phyloP scores from a whole-genome alignment of 352 stramenopile genomes.

The Phytophthora kernoviae region DNA sequence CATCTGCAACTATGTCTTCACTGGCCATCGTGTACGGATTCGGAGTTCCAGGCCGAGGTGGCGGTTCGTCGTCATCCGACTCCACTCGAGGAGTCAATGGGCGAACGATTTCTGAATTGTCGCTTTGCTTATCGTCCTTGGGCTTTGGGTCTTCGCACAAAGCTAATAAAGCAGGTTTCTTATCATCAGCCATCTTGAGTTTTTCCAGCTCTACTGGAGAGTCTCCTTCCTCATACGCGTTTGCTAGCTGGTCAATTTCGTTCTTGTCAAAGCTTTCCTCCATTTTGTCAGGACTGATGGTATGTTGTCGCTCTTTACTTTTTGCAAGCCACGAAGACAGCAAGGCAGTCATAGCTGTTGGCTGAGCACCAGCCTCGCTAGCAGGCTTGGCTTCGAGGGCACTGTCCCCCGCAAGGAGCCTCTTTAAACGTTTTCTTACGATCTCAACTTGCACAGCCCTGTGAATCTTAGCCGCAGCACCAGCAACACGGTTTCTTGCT shows the following conservation, averaged over 20 bases:
- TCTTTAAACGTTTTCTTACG: constrained; percentile 51
- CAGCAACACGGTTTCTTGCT: constrained; percentile 7
- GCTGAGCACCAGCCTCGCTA: too few species aligned
- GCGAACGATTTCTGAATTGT: constrained; percentile 9
- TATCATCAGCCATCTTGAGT: constrained; percentile 2
- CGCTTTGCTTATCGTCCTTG: constrained; percentile 5
- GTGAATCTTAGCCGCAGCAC: constrained; percentile 52
- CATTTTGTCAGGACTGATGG: constrained; percentile 11
- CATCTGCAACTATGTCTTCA: constrained; percentile 11
- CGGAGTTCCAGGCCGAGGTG: constrained; percentile 15
- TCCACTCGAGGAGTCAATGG: constrained; percentile 15
- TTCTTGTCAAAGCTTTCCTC: constrained; percentile 40
- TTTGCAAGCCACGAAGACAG: constrained; percentile 19
- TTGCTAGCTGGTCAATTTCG: constrained; percentile 61
- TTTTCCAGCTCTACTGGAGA: constrained; percentile 11
- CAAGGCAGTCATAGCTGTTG: constrained; percentile 5
- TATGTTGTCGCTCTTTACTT: constrained; percentile 14
- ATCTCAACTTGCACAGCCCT: constrained; percentile 42
- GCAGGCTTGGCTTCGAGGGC: neutral
- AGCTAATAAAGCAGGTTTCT: neutral
- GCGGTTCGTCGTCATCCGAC: constrained; percentile 2
- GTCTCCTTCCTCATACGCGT: constrained; percentile 59
- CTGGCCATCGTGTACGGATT: constrained; percentile 11
- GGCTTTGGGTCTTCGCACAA: neutral
- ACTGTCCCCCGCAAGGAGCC: constrained; percentile 28